Evolutionary conservation across 805 yeast species (phyloP).

Genomic region (Sugiyamaella smithiae): DNA sequence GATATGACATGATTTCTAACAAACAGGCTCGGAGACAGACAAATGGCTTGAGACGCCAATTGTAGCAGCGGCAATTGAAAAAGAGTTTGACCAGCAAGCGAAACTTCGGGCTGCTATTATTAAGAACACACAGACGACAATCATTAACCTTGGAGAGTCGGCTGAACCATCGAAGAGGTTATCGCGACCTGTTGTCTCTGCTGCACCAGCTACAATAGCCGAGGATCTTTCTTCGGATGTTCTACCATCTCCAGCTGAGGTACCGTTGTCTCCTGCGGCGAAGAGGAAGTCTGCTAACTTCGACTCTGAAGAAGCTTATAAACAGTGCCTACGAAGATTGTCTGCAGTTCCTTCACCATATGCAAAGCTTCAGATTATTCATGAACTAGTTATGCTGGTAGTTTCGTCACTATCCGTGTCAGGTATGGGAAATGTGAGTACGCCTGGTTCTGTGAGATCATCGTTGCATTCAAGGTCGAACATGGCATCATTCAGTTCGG

Average conservation of each 20-base stretch:
- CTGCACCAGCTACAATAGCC: neutral
- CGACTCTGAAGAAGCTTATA: conserved; percentile 27
- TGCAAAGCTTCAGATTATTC: conserved; percentile 26
- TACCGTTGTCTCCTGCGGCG: neutral
- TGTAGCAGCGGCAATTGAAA: conserved; percentile 17
- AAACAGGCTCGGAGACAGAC: conserved; percentile 34
- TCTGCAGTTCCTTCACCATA: conserved; percentile 28
- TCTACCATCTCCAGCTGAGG: neutral
- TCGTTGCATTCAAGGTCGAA: conserved; percentile 21
- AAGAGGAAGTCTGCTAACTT: conserved; percentile 10
- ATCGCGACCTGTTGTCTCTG: neutral
- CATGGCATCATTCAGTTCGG: conserved; percentile 23
- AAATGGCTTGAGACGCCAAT: conserved; percentile 27
- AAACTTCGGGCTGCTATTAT: conserved; percentile 16
- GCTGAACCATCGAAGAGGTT: conserved; percentile 14
- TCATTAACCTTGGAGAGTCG: conserved; percentile 12
- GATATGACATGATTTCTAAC: neutral
- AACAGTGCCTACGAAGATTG: conserved; percentile 22
- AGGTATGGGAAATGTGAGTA: conserved; percentile 7
- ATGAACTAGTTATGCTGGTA: conserved; percentile 28
- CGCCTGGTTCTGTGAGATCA: conserved; percentile 22
- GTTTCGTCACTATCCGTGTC: conserved; percentile 23
- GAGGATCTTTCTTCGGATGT: neutral
- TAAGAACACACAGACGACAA: conserved; percentile 10
- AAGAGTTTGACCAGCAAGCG: conserved; percentile 13